phyloP scores from a whole-genome alignment of 2,329 filamentous ascomycete genomes.

The Talaromyces albobiverticillius region DNA sequence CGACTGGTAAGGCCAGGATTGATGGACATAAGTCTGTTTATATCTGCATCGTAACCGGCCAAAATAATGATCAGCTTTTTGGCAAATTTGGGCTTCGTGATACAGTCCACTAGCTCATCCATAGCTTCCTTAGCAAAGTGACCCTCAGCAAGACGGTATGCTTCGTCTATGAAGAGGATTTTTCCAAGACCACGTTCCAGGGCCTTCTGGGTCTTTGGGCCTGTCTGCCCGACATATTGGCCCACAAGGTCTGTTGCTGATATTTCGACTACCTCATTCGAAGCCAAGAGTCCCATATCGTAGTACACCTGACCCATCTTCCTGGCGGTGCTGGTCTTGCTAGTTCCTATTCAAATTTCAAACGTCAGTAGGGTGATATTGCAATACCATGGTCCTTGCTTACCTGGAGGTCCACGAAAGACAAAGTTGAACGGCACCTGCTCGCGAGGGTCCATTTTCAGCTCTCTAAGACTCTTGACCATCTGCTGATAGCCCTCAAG shows the following conservation, averaged over 20 bases:
- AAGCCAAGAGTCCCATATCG: constrained; percentile 66
- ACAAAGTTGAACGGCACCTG: constrained; percentile 66
- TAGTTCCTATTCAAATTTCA: constrained; percentile 45
- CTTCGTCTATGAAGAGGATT: constrained; percentile 69
- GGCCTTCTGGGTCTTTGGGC: constrained; percentile 60
- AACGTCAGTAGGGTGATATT: not conserved
- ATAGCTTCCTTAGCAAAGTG: constrained; percentile 57
- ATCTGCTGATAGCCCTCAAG: constrained; percentile 56
- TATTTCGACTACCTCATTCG: constrained; percentile 60
- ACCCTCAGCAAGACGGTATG: constrained; percentile 62
- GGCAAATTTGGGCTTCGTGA: constrained; percentile 57
- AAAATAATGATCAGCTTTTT: constrained; percentile 65
- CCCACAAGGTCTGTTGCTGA: constrained; percentile 69
- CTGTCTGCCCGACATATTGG: constrained; percentile 67
- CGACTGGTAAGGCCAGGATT: constrained; percentile 64
- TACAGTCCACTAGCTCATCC: constrained; percentile 51
- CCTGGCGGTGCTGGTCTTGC: constrained; percentile 70
- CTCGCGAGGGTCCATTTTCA: constrained; percentile 55
- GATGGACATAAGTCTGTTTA: constrained; percentile 59
- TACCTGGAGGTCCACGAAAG: constrained; percentile 64
- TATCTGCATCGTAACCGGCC: constrained; percentile 66
- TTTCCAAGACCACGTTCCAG: constrained; percentile 63
- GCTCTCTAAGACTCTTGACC: constrained; percentile 49
- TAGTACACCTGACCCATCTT: constrained; percentile 75
- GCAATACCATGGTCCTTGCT: constrained; percentile 18